These are phyloP conservation scores for Ogataea naganishii DNA, from an alignment of 805 yeast genomes.

Conservation along the genomic window DNA sequence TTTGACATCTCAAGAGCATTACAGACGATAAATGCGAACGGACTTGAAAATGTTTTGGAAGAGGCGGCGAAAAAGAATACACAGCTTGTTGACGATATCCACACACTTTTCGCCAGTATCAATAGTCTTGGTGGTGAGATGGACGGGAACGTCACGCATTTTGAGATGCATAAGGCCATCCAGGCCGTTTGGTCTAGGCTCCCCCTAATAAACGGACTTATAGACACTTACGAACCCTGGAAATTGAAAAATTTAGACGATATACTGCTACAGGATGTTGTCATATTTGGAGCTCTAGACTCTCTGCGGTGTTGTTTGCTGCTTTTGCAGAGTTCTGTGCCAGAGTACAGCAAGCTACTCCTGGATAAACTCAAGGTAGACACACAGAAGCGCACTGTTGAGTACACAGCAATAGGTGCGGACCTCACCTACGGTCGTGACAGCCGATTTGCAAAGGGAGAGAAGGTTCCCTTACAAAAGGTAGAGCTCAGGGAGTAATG, in stretches of 20 bases:
- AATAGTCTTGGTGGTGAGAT: constrained; percentile 29
- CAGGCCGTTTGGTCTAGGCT: constrained; percentile 51
- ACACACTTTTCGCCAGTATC: constrained; percentile 23
- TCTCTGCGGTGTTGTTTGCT: constrained; percentile 60
- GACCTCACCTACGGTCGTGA: constrained; percentile 55
- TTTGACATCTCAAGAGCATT: constrained; percentile 48
- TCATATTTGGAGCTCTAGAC: constrained; percentile 63
- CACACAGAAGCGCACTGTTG: constrained; percentile 28
- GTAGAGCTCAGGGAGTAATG: constrained; percentile 7
- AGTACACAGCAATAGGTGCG: constrained; percentile 41
- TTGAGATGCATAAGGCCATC: constrained; percentile 49
- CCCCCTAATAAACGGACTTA: constrained; percentile 52
- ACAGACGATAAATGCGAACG: constrained; percentile 11
- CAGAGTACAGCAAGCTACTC: constrained; percentile 46
- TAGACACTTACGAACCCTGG: constrained; percentile 80
- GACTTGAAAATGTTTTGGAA: constrained; percentile 18
- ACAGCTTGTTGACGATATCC: constrained; percentile 8
- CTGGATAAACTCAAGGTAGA: constrained; percentile 58
- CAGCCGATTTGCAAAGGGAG: constrained; percentile 25
- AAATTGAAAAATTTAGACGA: constrained; percentile 24
- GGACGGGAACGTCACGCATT: constrained; percentile 32
- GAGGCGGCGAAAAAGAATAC: constrained; percentile 5
- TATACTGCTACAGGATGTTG: constrained; percentile 33
- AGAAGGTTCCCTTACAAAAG: constrained; percentile 21
- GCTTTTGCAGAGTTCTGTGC: constrained; percentile 64